Evolutionary conservation across 768 basidiomycete species (phyloP), one percentile per base, ranked within the genome.

Genomic region (Naganishia vishniacii): DNA sequence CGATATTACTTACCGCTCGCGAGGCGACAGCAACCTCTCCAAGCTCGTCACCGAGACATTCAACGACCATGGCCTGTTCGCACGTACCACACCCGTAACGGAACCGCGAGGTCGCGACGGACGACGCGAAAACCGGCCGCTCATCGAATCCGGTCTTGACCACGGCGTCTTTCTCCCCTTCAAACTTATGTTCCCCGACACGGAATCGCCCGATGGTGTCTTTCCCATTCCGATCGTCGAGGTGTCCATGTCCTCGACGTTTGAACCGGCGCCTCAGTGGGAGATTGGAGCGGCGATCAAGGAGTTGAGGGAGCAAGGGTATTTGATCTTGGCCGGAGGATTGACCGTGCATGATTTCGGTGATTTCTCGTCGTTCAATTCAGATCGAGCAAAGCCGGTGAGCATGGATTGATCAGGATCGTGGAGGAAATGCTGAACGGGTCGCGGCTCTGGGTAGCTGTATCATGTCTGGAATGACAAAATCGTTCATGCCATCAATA

Each of bases 101-200:
- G 87, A 89, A 72, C 49, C 80, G 20, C 82, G 87, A 15, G 87
- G 87, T 2, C 68, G 73, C 61, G 87, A 88, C 67, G 88, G 87
- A 11, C 78, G 86, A 20, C 85, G 86, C 0, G 85, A 70, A 48
- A 69, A 48, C 26, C 29, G 25, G 23, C 59, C 59, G 15, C 16
- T 11, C 42, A 18, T 45, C 5, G 86, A 85, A 0, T 82, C 86
- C 0, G 88, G 87, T 6, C 76, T 88, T 0, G 87, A 88, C 71
- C 87, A 88, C 69, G 88, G 88, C 25, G 87, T 89, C 47, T 89
- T 89, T 72, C 79, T 90, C 13, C 88, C 88, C 1, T 88, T 89
- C 80, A 80, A 81, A 47, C 72, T 86, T 65, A 89, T 89, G 88
- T 89, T 89, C 70, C 67, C 66, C 7, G 62, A 60, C 23, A 37